A percentile compares a stretch with the other conserved stretches of the same genome.
Conservation (phyloP, 805 yeast genomes). For the Candida sphagnicola region DNA sequence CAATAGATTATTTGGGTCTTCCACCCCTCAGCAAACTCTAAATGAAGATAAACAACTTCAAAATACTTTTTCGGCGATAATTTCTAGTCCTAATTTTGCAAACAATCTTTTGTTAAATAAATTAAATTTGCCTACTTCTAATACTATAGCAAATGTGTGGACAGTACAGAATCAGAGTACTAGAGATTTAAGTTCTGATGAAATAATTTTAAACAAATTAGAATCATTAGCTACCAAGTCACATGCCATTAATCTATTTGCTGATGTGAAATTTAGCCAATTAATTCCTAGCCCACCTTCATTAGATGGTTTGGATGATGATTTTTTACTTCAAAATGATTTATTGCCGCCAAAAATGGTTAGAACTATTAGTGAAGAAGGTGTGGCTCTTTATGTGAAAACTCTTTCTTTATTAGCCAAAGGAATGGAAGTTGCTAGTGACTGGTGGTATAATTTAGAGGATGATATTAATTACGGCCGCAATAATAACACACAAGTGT, state of each 20-base stretch:
- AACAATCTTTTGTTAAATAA: constrained; percentile 33
- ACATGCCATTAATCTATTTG: constrained; percentile 82
- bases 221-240: constrained; percentile 86
- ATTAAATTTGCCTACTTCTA: constrained; percentile 26
- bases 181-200: constrained; percentile 20
- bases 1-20: constrained; percentile 70
- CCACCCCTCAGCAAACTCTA: constrained; percentile 5
- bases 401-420: constrained; percentile 75
- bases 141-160: constrained; percentile 9
- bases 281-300: constrained; percentile 72
- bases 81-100: constrained; percentile 30
- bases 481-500: constrained; percentile 14
- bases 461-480: constrained; percentile 3
- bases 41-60: constrained; percentile 3
- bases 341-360: constrained; percentile 55
- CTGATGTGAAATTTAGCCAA: constrained; percentile 87
- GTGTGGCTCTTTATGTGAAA: constrained; percentile 80
- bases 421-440: constrained; percentile 82
- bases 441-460: constrained; percentile 71
- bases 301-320: constrained; percentile 35
- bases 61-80: constrained; percentile 15
- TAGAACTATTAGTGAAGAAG: constrained; percentile 72
- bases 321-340: constrained; percentile 34
- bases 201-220: constrained; percentile 41
- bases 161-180: neutral